phyloP scores from a whole-genome alignment of 805 yeast genomes.

The Cyberlindnera xylosilytica region DNA sequence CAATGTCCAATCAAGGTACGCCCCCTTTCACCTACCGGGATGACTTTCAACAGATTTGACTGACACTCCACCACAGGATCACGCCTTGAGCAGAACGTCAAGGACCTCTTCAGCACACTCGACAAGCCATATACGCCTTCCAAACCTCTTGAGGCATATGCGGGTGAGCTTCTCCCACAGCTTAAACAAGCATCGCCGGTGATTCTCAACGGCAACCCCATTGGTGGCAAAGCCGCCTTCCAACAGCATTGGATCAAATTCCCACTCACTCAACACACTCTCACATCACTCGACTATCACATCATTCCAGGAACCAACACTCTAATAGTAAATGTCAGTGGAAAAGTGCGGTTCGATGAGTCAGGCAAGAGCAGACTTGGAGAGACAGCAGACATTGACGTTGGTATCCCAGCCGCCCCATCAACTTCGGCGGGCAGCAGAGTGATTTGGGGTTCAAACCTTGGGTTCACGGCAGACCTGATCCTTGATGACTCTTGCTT shows the following conservation, averaged over 20 bases:
- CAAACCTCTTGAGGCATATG: slow-evolving; percentile 19
- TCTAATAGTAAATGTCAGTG: slow-evolving; percentile 45
- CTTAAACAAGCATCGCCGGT: slow-evolving; percentile 50
- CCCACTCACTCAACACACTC: slow-evolving; percentile 58
- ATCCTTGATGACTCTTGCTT: slow-evolving; percentile 53
- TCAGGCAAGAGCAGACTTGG: slow-evolving; percentile 66
- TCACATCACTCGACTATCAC: slow-evolving; percentile 66
- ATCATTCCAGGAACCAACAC: slow-evolving; percentile 62
- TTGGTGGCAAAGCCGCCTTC: slow-evolving; percentile 47
- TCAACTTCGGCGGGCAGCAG: slow-evolving; percentile 4
- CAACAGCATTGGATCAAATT: slow-evolving; percentile 56
- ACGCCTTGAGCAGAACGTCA: slow-evolving; percentile 21
- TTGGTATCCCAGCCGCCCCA: slow-evolving; percentile 8
- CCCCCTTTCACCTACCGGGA: too few relatives aligned
- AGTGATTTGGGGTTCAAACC: slow-evolving; percentile 60
- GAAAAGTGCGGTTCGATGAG: slow-evolving; percentile 74
- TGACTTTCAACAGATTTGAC: not conserved
- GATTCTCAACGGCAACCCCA: slow-evolving; percentile 57
- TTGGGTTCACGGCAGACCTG: slow-evolving; percentile 59
- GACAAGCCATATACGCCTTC: slow-evolving; percentile 21
- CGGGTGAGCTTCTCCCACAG: slow-evolving; percentile 37
- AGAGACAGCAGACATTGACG: slow-evolving; percentile 53
- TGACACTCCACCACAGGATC: slow-evolving; percentile 7
- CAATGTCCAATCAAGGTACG: slow-evolving; percentile 16
- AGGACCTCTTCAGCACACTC: slow-evolving; percentile 25